Percentiles rank a stretch among this genome's conserved stretches.
These are phyloP conservation scores for Russula abietina DNA, from an alignment of 768 basidiomycete genomes.

Conservation along the genomic window DNA sequence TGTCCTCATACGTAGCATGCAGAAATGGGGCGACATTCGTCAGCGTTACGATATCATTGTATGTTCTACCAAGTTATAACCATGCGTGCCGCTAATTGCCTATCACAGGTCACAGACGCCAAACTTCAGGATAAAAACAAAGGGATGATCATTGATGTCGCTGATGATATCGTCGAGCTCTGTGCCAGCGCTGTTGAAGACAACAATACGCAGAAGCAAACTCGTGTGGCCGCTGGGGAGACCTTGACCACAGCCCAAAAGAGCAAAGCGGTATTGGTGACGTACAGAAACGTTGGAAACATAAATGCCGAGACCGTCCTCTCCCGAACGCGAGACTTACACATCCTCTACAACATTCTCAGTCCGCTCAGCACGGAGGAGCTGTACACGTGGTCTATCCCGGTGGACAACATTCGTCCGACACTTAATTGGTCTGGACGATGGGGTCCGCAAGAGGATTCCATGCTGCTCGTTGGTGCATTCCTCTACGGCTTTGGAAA, in stretches of 20 bases:
- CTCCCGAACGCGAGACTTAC: constrained; percentile 81
- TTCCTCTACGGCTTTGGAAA: constrained; percentile 91
- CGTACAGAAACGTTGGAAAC: constrained; percentile 81
- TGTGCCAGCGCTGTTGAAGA: constrained; percentile 81
- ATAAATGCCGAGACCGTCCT: constrained; percentile 98
- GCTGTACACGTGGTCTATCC: constrained; percentile 77
- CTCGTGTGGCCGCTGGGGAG: constrained; percentile 74
- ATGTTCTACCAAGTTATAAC: constrained; percentile 34
- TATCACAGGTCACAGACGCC: constrained; percentile 69
- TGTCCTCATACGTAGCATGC: constrained; percentile 88
- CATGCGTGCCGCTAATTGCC: constrained; percentile 10
- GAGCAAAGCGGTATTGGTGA: constrained; percentile 94
- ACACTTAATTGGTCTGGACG: constrained; percentile 95
- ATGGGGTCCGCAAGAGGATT: constrained; percentile 89
- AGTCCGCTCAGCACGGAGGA: constrained; percentile 55
- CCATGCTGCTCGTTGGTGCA: constrained; percentile 91
- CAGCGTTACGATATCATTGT: constrained; percentile 93
- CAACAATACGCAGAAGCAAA: constrained; percentile 74
- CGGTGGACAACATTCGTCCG: constrained; percentile 88
- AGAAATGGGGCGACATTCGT: constrained; percentile 96
- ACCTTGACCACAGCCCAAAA: constrained; percentile 89
- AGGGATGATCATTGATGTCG: constrained; percentile 81
- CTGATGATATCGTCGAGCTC: constrained; percentile 87
- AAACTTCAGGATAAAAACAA: constrained; percentile 93
- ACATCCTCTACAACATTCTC: constrained; percentile 79